Evolutionary conservation across 2,329 filamentous ascomycete genomes (phyloP).

Genomic region (Sporothrix brunneoviolacea): DNA sequence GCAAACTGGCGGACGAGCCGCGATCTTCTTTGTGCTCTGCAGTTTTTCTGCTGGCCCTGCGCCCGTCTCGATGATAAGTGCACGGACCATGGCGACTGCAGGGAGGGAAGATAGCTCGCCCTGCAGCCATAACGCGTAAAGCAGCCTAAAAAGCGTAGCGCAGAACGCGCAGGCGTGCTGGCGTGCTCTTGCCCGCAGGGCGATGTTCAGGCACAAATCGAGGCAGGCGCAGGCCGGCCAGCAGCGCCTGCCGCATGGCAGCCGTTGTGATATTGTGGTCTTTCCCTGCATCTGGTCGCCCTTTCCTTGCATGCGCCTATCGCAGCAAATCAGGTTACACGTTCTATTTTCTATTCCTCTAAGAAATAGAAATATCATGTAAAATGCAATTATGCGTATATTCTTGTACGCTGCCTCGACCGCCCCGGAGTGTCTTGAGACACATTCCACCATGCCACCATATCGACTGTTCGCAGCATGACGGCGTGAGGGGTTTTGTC

Average conservation of each 20-base stretch:
- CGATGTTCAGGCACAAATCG: not conserved
- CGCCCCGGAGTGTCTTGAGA: too few relatives aligned
- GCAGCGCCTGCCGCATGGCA: not conserved
- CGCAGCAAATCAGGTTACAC: too few relatives aligned
- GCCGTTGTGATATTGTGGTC: not conserved
- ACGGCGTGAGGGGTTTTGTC: too few relatives aligned
- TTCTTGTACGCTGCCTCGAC: too few relatives aligned
- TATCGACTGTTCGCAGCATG: conserved; percentile 4
- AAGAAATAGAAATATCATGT: too few relatives aligned
- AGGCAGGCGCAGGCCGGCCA: not conserved
- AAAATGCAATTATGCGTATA: too few relatives aligned
- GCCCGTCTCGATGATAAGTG: not conserved
- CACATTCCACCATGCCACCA: too few relatives aligned
- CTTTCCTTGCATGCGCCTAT: too few relatives aligned
- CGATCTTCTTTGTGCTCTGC: conserved; percentile 1
- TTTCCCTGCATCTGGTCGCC: too few relatives aligned
- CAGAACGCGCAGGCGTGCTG: too few relatives aligned
- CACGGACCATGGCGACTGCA: conserved; percentile 1
- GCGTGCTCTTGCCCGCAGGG: too few relatives aligned
- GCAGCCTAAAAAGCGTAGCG: conserved; percentile 2
- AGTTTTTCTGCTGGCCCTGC: not conserved
- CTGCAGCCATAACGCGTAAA: conserved; percentile 1
- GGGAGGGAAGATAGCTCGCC: not conserved
- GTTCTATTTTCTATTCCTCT: too few relatives aligned
- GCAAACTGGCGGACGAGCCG: not conserved